Base-by-base conservation (phyloP, 2,329 filamentous ascomycete species). In the Colletotrichum zoysiae region DNA sequence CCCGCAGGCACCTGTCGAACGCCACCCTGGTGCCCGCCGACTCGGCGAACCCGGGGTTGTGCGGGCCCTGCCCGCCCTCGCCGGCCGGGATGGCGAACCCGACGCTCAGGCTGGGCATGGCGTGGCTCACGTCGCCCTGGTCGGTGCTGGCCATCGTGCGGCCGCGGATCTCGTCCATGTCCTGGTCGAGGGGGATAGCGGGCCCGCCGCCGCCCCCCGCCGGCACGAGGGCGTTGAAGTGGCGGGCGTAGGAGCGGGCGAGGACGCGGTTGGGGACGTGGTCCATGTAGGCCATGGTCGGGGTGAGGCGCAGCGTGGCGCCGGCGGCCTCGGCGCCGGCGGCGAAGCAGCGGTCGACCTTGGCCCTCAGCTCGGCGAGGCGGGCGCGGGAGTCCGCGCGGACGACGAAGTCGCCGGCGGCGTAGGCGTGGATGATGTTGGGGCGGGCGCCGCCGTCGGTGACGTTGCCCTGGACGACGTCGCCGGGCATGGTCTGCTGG, bases 41-140 rank as follows among this genome's bases (percentile, higher is more conserved):
- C 65, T 74, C 72, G 42, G 75, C 74, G 58, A 78, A 78, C 9
- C 75, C 74, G 0, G 74, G 76, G 16, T 65, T 76, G 50, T 78
- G 77, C 23, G 75, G 75, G 11, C 69, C 74, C 5, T 74, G 75
- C 8, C 48, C 55, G 2, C 67, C 62, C 11, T 53, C 50, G 8
- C 75, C 83, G 3, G 86, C 83, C 20, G 79, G 80, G 69, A 90
- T 88, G 35, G 82, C 81, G 75, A 89, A 90, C 8, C 84, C 84
- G 1, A 83, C 81, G 67, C 83, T 86, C 48, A 91, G 77, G 65
- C 85, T 87, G 50, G 88, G 89, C 81, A 90, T 84, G 1, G 82
- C 86, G 75, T 90, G 86, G 74, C 86, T 89, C 65, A 90, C 78
- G 73, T 91, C 84, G 0, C 89, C 89, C 78, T 90, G 87, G 76